phyloP scores from a whole-genome alignment of 768 basidiomycete species.

The Trametes punicea region DNA sequence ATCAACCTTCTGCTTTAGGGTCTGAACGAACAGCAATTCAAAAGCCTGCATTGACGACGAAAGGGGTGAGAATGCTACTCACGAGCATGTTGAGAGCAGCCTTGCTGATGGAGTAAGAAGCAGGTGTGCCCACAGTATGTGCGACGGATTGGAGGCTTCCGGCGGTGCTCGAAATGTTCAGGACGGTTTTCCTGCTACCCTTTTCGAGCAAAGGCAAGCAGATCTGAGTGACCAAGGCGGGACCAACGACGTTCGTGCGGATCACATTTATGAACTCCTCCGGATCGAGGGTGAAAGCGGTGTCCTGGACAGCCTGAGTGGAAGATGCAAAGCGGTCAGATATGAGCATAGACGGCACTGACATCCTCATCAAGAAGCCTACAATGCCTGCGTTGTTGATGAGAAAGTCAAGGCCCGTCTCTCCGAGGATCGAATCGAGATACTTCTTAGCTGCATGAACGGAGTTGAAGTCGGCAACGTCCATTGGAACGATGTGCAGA shows the following conservation, averaged over 20 bases:
- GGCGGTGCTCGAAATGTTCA: constrained; percentile 33
- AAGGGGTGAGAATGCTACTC: background rate
- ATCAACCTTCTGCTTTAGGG: constrained; percentile 14
- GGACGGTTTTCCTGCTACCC: constrained; percentile 30
- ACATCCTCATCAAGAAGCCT: too few species aligned
- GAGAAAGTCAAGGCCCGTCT: constrained; percentile 35
- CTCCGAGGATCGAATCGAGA: constrained; percentile 27
- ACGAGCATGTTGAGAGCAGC: constrained; percentile 39
- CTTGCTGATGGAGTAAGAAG: constrained; percentile 37
- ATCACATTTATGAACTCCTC: constrained; percentile 27
- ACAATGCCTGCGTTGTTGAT: constrained; percentile 38
- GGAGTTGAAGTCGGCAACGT: constrained; percentile 27
- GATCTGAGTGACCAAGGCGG: constrained; percentile 32
- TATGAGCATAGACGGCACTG: too few species aligned
- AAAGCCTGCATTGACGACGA: background rate
- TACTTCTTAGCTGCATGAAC: constrained; percentile 25
- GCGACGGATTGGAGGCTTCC: constrained; percentile 23
- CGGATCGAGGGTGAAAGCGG: constrained; percentile 27
- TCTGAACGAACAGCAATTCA: background rate
- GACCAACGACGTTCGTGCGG: constrained; percentile 34
- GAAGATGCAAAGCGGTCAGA: background rate
- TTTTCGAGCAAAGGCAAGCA: constrained; percentile 35
- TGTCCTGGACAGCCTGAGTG: constrained; percentile 22
- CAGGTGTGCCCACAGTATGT: constrained; percentile 15
- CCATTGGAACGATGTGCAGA: constrained; percentile 33